phyloP scores from a whole-genome alignment of 1,284 basidiomycete species.

The Sporisorium sorghi region DNA sequence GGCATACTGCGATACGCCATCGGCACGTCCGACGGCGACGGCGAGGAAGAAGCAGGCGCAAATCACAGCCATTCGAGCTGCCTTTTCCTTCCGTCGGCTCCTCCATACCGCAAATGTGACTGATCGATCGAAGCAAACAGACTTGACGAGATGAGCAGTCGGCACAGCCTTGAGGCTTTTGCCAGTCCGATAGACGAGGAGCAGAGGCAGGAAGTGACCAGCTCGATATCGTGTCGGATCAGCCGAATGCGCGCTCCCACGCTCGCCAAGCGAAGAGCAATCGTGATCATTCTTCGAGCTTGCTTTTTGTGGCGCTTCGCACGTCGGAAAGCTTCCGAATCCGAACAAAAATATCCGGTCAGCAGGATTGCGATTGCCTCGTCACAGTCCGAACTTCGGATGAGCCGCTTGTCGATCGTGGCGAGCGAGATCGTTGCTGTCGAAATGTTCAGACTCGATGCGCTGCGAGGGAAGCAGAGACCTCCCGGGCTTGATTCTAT shows the following conservation, averaged over 20 bases:
- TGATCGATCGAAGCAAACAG: conserved; percentile 6
- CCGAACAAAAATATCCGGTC: no score
- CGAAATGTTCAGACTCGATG: not conserved
- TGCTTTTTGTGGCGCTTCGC: conserved; percentile 1
- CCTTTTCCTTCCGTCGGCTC: conserved; percentile 1
- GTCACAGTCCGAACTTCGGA: conserved; percentile 11
- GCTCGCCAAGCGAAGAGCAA: not conserved
- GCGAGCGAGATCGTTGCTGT: not conserved
- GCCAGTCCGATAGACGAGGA: not conserved
- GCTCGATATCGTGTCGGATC: conserved; percentile 8
- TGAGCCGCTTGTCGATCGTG: not conserved
- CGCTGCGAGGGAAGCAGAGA: conserved; percentile 2
- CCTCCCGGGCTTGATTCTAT: conserved; percentile 20
- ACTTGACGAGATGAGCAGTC: not conserved
- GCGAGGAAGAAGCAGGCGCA: not conserved
- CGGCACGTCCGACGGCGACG: conserved; percentile 12
- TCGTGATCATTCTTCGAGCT: not conserved
- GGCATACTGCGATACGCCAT: not conserved
- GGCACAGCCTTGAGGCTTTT: no score
- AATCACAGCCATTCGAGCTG: not conserved
- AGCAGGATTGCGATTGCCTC: conserved; percentile 1
- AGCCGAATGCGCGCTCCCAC: conserved; percentile 12
- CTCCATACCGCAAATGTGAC: not conserved
- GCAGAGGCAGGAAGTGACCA: no score
- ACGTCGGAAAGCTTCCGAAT: conserved; percentile 14